phyloP scores from a whole-genome alignment of 352 stramenopile species.

The Bremia lactucae region DNA sequence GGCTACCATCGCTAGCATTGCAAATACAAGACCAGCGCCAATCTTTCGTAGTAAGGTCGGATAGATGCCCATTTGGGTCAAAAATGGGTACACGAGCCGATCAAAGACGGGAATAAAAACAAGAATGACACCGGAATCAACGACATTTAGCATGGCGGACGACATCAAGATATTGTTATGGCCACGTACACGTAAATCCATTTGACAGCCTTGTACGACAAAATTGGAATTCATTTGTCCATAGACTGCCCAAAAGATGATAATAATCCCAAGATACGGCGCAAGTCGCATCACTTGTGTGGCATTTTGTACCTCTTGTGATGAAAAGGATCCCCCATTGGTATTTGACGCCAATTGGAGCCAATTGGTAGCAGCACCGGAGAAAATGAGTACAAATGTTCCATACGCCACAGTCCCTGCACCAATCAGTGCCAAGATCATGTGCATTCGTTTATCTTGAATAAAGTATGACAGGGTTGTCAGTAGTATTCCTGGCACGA shows the following conservation, averaged over 20 bases:
- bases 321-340: constrained; percentile 46
- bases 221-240: constrained; percentile 80
- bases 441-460: constrained; percentile 38
- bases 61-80: constrained; percentile 51
- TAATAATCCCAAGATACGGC: constrained; percentile 74
- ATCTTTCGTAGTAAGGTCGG: constrained; percentile 84
- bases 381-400: constrained; percentile 56
- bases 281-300: constrained; percentile 68
- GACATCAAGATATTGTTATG: constrained; percentile 44
- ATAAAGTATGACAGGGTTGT: constrained; percentile 79
- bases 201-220: constrained; percentile 82
- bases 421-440: constrained; percentile 45
- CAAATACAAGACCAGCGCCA: constrained; percentile 73
- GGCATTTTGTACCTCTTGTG: constrained; percentile 57
- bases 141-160: constrained; percentile 76
- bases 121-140: constrained; percentile 84
- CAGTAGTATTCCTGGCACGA: constrained; percentile 61
- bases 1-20: constrained; percentile 61
- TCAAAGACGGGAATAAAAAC: constrained; percentile 88
- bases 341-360: constrained; percentile 30
- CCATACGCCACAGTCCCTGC: constrained; percentile 51
- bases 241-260: constrained; percentile 83
- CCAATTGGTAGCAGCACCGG: constrained; percentile 52
- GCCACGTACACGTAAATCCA: constrained; percentile 69
- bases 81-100: constrained; percentile 61